Conservation (phyloP, 768 basidiomycete genomes). For the Galerina sulciceps region DNA sequence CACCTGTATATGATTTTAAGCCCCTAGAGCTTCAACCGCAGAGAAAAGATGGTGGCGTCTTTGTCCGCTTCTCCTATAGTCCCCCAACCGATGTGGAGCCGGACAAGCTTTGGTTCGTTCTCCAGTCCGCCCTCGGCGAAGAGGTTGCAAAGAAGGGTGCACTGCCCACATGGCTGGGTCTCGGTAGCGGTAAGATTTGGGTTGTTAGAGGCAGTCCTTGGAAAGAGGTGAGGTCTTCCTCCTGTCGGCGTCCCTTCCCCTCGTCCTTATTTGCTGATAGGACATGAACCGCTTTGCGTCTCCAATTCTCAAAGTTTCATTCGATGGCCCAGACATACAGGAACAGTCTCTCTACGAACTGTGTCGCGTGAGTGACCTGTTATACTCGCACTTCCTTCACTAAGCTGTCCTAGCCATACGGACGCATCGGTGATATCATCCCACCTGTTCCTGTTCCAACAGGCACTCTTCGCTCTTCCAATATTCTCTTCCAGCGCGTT, state of each 20-base stretch:
- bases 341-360: conserved; percentile 81
- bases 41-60: conserved; percentile 85
- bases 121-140: conserved; percentile 53
- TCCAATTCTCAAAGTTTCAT: conserved; percentile 71
- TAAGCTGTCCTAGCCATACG: conserved; percentile 67
- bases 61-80: conserved; percentile 71
- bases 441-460: conserved; percentile 64
- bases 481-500: conserved; percentile 62
- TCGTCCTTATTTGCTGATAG: conserved; percentile 36
- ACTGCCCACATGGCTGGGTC: conserved; percentile 65
- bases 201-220: conserved; percentile 80
- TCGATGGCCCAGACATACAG: conserved; percentile 86
- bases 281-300: conserved; percentile 88
- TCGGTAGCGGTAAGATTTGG: conserved; percentile 61
- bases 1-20: conserved; percentile 55
- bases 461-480: conserved; percentile 69
- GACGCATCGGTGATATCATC: conserved; percentile 71
- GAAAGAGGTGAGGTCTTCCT: conserved; percentile 61
- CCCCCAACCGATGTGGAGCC: conserved; percentile 12
- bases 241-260: not conserved
- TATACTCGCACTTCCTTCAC: conserved; percentile 1
- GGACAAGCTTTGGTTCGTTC: conserved; percentile 40
- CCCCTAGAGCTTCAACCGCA: conserved; percentile 68
- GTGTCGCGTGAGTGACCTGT: conserved; percentile 61
- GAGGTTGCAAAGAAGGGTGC: conserved; percentile 54